These are phyloP conservation scores for Sugiyamaella japonica DNA, from an alignment of 1,139 yeast species.

Conservation along the genomic window DNA sequence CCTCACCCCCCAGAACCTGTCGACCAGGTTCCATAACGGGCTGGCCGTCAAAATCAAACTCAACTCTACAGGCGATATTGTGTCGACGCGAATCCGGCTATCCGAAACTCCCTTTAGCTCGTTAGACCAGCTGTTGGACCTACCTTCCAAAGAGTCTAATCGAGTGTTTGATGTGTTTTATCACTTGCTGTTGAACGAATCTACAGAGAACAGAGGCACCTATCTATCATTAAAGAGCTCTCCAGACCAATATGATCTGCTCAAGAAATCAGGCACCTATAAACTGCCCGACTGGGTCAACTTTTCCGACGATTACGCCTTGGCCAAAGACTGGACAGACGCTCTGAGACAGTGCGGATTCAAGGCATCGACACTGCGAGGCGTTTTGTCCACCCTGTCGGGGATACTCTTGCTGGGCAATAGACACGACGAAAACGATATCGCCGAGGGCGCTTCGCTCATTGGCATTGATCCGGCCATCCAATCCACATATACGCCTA, in stretches of 20 bases:
- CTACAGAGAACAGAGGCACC: constrained; percentile 36
- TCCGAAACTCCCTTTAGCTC: constrained; percentile 37
- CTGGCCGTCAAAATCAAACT: constrained; percentile 38
- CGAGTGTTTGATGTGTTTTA: constrained; percentile 44
- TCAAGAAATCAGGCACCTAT: constrained; percentile 37
- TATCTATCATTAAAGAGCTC: constrained; percentile 38
- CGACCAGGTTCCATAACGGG: constrained; percentile 43
- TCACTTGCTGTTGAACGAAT: constrained; percentile 40
- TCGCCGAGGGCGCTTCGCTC: constrained; percentile 45
- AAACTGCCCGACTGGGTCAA: constrained; percentile 42
- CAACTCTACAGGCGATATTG: constrained; percentile 39
- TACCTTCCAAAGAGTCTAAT: constrained; percentile 32
- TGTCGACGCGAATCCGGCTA: constrained; percentile 39
- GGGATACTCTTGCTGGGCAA: constrained; percentile 45
- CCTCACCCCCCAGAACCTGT: constrained; percentile 40
- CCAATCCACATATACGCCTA: constrained; percentile 34
- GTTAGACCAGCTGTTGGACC: constrained; percentile 38
- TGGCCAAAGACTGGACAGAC: constrained; percentile 46
- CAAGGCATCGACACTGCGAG: constrained; percentile 38
- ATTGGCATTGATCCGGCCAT: constrained; percentile 41
- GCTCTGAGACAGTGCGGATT: constrained; percentile 41
- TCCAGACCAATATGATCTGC: constrained; percentile 39
- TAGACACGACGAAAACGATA: constrained; percentile 33
- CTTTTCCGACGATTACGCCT: constrained; percentile 41
- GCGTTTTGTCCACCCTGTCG: constrained; percentile 40